Evolutionary conservation across 2,329 filamentous ascomycete species (phyloP).

Genomic region (Bipolaris bicolor): DNA sequence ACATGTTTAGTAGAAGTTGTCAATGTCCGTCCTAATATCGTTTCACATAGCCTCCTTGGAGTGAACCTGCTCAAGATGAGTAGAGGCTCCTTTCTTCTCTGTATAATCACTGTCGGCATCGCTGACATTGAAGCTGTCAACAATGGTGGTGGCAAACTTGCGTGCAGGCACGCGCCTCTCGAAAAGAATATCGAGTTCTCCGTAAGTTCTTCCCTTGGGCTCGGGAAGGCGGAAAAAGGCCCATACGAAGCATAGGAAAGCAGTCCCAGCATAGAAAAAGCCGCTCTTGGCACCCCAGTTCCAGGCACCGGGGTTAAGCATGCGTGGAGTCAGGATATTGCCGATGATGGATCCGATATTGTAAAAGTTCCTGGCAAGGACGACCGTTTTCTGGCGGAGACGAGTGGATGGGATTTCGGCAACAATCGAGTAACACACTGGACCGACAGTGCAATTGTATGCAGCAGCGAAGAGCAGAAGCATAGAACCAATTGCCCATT

Average conservation of each 20-base stretch:
- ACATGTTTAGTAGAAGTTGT: conserved; percentile 10
- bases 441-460: conserved; percentile 87
- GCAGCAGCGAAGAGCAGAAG: conserved; percentile 61
- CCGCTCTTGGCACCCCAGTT: conserved; percentile 81
- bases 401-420: conserved; percentile 82
- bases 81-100: conserved; percentile 33
- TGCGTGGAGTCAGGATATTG: conserved; percentile 54
- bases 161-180: conserved; percentile 56
- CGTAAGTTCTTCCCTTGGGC: conserved; percentile 78
- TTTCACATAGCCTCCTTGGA: conserved; percentile 17
- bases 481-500: conserved; percentile 46
- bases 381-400: conserved; percentile 89
- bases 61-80: conserved; percentile 35
- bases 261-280: conserved; percentile 85
- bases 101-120: conserved; percentile 26
- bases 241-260: conserved; percentile 78
- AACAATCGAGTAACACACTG: conserved; percentile 87
- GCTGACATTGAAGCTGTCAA: conserved; percentile 32
- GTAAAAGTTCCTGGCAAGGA: conserved; percentile 76
- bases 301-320: conserved; percentile 47
- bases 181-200: conserved; percentile 84
- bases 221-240: conserved; percentile 82
- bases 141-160: conserved; percentile 38
- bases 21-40: neutral
- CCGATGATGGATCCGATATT: conserved; percentile 82